Percentiles rank a stretch among this genome's conserved stretches.
phyloP scores from a whole-genome alignment of 768 basidiomycete species.

The Amanita phalloides region DNA sequence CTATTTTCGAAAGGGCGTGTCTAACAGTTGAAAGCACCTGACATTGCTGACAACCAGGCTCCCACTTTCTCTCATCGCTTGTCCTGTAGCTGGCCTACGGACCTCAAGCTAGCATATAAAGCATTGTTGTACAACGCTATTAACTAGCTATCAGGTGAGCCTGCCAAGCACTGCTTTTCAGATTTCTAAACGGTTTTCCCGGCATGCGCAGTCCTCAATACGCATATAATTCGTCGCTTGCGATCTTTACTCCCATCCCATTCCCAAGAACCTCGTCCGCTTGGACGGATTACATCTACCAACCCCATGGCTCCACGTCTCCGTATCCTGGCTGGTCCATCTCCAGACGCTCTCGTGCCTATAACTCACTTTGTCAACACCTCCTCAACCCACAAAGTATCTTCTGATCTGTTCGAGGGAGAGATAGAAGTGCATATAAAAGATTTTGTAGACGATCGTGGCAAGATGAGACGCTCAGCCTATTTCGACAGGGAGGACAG shows the following conservation, averaged over 20 bases:
- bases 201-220: not conserved
- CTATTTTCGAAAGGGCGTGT: no score
- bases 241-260: not conserved
- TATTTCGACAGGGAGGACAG: constrained; percentile 72
- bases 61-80: not conserved
- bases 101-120: not conserved
- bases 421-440: constrained; percentile 69
- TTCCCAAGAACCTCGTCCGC: not conserved
- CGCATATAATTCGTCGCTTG: not conserved
- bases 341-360: constrained; percentile 38
- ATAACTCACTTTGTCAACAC: constrained; percentile 63
- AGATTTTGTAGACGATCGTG: constrained; percentile 49
- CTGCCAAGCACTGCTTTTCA: not conserved
- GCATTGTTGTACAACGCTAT: not conserved
- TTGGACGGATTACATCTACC: not conserved
- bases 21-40: not conserved
- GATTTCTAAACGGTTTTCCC: no score
- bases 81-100: not conserved
- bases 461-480: constrained; percentile 37
- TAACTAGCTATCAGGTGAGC: not conserved
- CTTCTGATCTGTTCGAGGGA: constrained; percentile 67
- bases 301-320: constrained; percentile 40
- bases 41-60: not conserved
- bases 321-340: constrained; percentile 65
- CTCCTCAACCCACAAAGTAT: constrained; percentile 35